Base-by-base conservation (phyloP, 2,329 filamentous ascomycete genomes). In the Cladosporium cucumerinum region DNA sequence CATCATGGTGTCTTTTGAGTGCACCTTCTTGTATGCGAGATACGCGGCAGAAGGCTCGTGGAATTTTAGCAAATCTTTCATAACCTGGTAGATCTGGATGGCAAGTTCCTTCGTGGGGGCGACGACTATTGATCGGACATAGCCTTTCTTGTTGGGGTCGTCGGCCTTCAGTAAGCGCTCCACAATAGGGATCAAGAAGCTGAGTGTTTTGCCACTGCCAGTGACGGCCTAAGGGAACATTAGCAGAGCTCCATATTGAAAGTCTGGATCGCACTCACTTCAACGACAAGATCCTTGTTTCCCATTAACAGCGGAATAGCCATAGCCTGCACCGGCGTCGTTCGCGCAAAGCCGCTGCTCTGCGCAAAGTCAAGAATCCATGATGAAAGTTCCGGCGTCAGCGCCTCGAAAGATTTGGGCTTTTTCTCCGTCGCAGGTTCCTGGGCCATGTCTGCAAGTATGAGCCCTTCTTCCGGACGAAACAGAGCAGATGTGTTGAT, bases 301-400 rank as follows among this genome's bases (percentile, higher is more conserved):
- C 87, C 89, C 79, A 93, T 88, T 75, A 97, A 95, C 60, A 97
- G 85, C 14, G 93, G 92, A 69, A 97, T 90, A 5, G 92, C 90
- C 66, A 92, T 94, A 52, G 93, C 92, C 79, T 98, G 94, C n/a
- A 97, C 93, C 0, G 94, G 94, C 3, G 93, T 97, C 84, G 95
- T 93, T 76, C 90, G 89, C 68, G 84, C 81, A 78, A 97, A 97
- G 66, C 92, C 92, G 89, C 95, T 94, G 69, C 88, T 87, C 58
- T 87, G 84, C 57, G 96, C 88, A 66, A 92, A 93, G 69, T 96
- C 91, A 62, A 95, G 82, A 64, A 95, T 87, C 92, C 93, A 98
- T 86, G 89, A 84, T 66, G 89, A 90, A 34, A 93, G 80, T 6
- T 88, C 80, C 18, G 90, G 89, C 1, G 85, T 89, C 62, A 93